phyloP scores from a whole-genome alignment of 228 moss, liverwort and hornwort species.

The Sphagnum fallax region DNA sequence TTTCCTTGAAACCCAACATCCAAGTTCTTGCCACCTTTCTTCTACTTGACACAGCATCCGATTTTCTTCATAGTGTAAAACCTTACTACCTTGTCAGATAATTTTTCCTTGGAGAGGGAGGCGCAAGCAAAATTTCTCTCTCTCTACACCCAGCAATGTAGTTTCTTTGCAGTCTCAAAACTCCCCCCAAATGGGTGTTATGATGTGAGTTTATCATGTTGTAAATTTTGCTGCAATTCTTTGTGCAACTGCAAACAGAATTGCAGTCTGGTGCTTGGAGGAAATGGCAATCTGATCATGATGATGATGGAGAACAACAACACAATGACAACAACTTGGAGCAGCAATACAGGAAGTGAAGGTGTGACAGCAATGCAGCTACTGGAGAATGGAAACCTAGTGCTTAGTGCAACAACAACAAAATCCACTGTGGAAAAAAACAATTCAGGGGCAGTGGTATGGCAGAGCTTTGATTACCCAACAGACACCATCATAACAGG shows the following conservation, averaged over 20 bases:
- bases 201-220: too few relatives aligned
- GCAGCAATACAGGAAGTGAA: not conserved
- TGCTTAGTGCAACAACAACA: not conserved
- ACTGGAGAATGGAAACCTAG: constrained; percentile 3
- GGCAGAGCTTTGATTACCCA: constrained; percentile 2
- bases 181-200: too few relatives aligned
- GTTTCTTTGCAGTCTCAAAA: too few relatives aligned
- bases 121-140: too few relatives aligned
- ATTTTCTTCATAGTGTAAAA: too few relatives aligned
- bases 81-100: too few relatives aligned
- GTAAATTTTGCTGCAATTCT: too few relatives aligned
- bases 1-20: too few relatives aligned
- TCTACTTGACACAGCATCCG: too few relatives aligned
- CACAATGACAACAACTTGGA: not conserved
- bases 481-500: constrained; percentile 6
- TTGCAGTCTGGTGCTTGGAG: not conserved
- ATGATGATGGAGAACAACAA: not conserved
- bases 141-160: too few relatives aligned
- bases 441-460: not conserved
- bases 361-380: not conserved
- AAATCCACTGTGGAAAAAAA: not conserved
- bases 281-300: not conserved
- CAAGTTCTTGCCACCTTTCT: too few relatives aligned
- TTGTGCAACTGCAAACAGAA: not conserved
- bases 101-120: too few relatives aligned